Evolutionary conservation across 805 yeast genomes (phyloP).

Genomic region (Sugiyamaella mastotermitis): DNA sequence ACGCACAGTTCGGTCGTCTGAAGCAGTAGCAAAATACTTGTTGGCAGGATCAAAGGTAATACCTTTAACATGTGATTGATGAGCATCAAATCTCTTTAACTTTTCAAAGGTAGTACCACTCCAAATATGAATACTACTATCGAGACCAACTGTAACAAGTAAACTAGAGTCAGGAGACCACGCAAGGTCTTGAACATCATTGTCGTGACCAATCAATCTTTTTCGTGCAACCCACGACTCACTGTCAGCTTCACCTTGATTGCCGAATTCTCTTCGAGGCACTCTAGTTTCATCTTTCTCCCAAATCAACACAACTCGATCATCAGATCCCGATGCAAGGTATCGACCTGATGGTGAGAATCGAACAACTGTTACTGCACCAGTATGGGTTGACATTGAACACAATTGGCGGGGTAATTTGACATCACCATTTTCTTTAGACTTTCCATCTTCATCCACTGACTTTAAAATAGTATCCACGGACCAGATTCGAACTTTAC

Average conservation of each 20-base stretch:
- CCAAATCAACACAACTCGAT: conserved; percentile 86
- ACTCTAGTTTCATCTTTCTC: conserved; percentile 69
- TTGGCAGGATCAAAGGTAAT: conserved; percentile 97
- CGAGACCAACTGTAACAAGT: conserved; percentile 90
- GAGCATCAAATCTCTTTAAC: conserved; percentile 83
- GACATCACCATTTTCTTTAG: conserved; percentile 3
- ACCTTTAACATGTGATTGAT: conserved; percentile 93
- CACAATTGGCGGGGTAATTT: conserved; percentile 51
- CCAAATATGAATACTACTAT: conserved; percentile 90
- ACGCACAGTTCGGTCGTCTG: conserved; percentile 89
- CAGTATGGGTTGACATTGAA: conserved; percentile 92
- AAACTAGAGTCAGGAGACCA: conserved; percentile 96
- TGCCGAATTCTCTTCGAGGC: conserved; percentile 62
- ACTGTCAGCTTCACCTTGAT: conserved; percentile 51
- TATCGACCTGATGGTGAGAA: conserved; percentile 91
- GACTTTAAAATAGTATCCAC: conserved; percentile 77
- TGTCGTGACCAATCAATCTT: conserved; percentile 92
- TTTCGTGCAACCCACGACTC: conserved; percentile 96
- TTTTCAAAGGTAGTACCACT: conserved; percentile 87
- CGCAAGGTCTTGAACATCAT: conserved; percentile 94
- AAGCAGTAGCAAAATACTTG: conserved; percentile 93
- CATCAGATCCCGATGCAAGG: conserved; percentile 93
- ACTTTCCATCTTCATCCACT: conserved; percentile 24
- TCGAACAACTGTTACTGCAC: conserved; percentile 90
- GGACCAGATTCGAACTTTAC: conserved; percentile 89